Conservation (phyloP, 2,329 filamentous ascomycete species). For the Phialophora expanda region DNA sequence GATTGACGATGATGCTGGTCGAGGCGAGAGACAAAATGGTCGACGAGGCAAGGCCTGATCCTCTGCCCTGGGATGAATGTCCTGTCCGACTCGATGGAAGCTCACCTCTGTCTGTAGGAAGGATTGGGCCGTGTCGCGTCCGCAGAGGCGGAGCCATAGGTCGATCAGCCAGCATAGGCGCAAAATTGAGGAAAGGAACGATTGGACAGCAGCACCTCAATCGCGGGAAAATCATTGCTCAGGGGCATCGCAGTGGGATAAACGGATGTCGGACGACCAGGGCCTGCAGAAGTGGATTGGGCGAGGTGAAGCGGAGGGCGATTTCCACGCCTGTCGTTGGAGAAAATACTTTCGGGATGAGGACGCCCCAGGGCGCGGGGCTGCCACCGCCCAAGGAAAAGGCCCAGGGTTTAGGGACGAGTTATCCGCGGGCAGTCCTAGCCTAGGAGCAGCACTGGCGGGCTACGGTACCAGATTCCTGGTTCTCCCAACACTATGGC, state of each 20-base stretch:
- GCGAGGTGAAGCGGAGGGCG: constrained; percentile 1
- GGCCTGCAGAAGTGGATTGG: constrained; percentile 11
- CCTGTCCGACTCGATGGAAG: neutral
- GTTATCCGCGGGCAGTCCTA: constrained; percentile 5
- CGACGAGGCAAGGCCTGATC: constrained; percentile 18
- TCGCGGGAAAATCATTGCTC: constrained; percentile 33
- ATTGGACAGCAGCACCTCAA: constrained; percentile 25
- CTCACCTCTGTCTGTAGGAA: constrained; percentile 3
- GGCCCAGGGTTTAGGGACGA: neutral
- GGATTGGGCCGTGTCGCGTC: constrained; percentile 23
- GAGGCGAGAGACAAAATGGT: constrained; percentile 17
- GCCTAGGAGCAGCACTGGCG: constrained; percentile 3
- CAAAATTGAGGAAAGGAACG: constrained; percentile 14
- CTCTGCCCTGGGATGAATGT: constrained; percentile 14
- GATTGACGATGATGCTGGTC: constrained; percentile 16
- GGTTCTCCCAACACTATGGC: neutral
- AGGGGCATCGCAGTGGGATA: constrained; percentile 27
- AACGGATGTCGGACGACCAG: neutral
- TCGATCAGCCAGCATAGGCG: constrained; percentile 23
- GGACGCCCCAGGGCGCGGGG: constrained; percentile 9
- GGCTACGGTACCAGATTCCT: neutral
- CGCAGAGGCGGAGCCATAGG: constrained; percentile 24
- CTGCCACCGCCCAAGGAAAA: constrained; percentile 1
- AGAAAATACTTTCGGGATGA: neutral
- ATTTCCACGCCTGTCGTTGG: neutral